Evolutionary conservation across 768 basidiomycete genomes (phyloP).

Genomic region (Pulveroboletus sp.): DNA sequence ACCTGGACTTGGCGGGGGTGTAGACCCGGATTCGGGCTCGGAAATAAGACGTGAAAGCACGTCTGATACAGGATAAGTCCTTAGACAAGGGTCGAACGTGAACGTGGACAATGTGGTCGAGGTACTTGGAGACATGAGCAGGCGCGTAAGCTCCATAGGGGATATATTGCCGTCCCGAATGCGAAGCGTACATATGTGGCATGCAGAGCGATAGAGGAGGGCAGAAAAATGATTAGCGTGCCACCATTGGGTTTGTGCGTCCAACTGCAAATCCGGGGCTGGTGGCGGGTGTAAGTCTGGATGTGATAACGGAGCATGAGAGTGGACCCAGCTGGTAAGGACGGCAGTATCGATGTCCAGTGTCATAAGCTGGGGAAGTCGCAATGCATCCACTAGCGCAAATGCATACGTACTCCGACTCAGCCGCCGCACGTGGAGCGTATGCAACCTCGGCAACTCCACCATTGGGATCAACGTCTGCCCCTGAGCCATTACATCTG

Average conservation of each 20-base stretch:
- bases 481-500: constrained; percentile 3
- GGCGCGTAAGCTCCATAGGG: constrained; percentile 14
- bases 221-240: constrained; percentile 20
- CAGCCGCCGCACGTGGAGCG: constrained; percentile 22
- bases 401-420: constrained; percentile 14
- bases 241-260: constrained; percentile 14
- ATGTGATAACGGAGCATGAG: constrained; percentile 4
- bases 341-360: constrained; percentile 22
- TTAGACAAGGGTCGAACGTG: constrained; percentile 23
- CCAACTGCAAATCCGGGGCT: background rate
- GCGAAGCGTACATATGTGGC: constrained; percentile 15
- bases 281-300: constrained; percentile 6
- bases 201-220: constrained; percentile 20
- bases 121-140: constrained; percentile 16
- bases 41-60: constrained; percentile 14
- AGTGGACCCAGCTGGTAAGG: constrained; percentile 13
- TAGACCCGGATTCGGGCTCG: background rate
- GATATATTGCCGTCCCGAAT: constrained; percentile 23
- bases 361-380: constrained; percentile 20
- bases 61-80: constrained; percentile 12
- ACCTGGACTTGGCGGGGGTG: background rate
- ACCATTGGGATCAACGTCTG: constrained; percentile 3
- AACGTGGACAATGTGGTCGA: constrained; percentile 17
- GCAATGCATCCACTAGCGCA: constrained; percentile 16
- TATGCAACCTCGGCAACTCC: constrained; percentile 18